A percentile compares a stretch with the other conserved stretches of the same genome.
Evolutionary conservation across 768 basidiomycete species (phyloP).

Genomic region (Rhizopogon vinicolor): DNA sequence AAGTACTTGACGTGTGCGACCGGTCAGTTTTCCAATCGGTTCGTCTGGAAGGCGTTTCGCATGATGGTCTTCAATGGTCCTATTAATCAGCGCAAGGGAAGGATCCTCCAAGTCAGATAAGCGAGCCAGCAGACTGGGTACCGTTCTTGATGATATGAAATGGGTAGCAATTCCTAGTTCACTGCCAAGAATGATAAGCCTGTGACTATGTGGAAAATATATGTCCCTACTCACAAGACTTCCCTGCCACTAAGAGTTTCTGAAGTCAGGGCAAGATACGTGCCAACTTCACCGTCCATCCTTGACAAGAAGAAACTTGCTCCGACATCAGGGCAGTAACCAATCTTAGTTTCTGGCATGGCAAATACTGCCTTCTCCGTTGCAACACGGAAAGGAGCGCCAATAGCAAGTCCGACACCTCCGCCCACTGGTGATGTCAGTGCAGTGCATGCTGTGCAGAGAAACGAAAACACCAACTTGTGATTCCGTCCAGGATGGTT

Average conservation of each 20-base stretch:
- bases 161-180: conserved; percentile 95
- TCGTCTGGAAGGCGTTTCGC: conserved; percentile 58
- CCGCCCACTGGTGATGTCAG: conserved; percentile 73
- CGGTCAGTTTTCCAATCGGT: conserved; percentile 47
- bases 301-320: conserved; percentile 85
- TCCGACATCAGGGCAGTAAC: conserved; percentile 91
- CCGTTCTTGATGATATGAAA: conserved; percentile 72
- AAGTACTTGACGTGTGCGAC: conserved; percentile 67
- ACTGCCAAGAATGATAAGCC: conserved; percentile 35
- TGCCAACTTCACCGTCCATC: conserved; percentile 88
- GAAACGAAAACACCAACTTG: conserved; percentile 52
- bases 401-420: conserved; percentile 81
- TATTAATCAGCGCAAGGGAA: conserved; percentile 49
- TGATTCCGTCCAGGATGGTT: conserved; percentile 84
- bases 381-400: conserved; percentile 87
- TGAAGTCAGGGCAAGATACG: conserved; percentile 89
- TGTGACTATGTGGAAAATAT: neutral
- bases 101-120: conserved; percentile 42
- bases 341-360: conserved; percentile 97
- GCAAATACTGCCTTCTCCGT: conserved; percentile 90
- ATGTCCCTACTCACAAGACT: conserved; percentile 64
- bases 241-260: conserved; percentile 69
- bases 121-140: conserved; percentile 67
- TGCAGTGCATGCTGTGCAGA: conserved; percentile 5
- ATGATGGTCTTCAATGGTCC: conserved; percentile 61